Percentiles rank a stretch among this genome's conserved stretches.
These are phyloP conservation scores for Neurospora terricola DNA, from an alignment of 495 filamentous ascomycete species.

Conservation along the genomic window DNA sequence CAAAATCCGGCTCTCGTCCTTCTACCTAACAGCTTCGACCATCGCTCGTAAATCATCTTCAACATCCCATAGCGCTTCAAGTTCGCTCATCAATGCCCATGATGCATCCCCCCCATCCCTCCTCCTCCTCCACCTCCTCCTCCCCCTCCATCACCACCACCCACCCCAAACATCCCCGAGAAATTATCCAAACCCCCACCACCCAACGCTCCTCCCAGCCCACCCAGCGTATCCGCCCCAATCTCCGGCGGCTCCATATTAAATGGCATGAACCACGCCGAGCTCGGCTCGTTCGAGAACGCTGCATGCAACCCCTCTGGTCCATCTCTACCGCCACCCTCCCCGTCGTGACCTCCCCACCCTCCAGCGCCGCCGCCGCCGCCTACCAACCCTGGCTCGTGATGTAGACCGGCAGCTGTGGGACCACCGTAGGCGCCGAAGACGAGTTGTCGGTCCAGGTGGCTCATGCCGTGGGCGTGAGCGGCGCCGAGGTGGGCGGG, in stretches of 20 bases:
- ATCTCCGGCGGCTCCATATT: slow-evolving; percentile 71
- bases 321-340: not conserved
- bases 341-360: slow-evolving; percentile 3
- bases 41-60: not conserved
- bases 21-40: not conserved
- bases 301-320: slow-evolving; percentile 14
- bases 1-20: not conserved
- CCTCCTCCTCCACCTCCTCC: slow-evolving; percentile 9
- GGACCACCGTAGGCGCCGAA: slow-evolving; percentile 59
- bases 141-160: slow-evolving; percentile 11
- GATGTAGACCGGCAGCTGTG: slow-evolving; percentile 7
- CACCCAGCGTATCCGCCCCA: slow-evolving; percentile 32
- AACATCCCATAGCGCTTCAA: too few relatives aligned
- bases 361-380: slow-evolving; percentile 12
- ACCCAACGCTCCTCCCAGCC: slow-evolving; percentile 17
- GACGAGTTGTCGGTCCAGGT: slow-evolving; percentile 68
- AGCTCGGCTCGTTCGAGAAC: slow-evolving; percentile 42
- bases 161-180: slow-evolving; percentile 28
- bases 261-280: slow-evolving; percentile 92
- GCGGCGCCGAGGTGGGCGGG: slow-evolving; percentile 14
- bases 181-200: slow-evolving; percentile 29
- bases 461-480: slow-evolving; percentile 40
- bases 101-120: slow-evolving; percentile 18
- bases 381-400: slow-evolving; percentile 4
- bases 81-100: slow-evolving; percentile 3